These are phyloP conservation scores for Ehretia macrophylla DNA, from an alignment of 257 asterid genomes.

Conservation along the genomic window DNA sequence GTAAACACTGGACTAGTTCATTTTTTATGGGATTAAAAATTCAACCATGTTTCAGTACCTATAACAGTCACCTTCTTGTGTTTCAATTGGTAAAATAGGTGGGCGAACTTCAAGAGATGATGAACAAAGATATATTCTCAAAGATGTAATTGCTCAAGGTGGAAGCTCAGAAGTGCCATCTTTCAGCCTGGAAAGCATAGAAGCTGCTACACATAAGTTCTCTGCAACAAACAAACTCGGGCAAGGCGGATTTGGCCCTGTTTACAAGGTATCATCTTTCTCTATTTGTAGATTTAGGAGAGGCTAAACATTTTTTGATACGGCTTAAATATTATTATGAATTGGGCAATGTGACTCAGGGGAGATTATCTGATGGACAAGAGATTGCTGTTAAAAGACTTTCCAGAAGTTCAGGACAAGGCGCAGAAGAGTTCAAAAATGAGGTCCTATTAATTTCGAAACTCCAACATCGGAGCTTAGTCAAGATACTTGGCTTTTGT, in stretches of 20 bases:
- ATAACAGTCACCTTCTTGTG: too few species aligned
- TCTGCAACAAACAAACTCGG: constrained; percentile 29
- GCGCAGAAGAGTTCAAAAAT: constrained; percentile 28
- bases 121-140: too few species aligned
- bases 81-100: too few species aligned
- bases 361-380: constrained; percentile 5
- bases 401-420: constrained; percentile 12
- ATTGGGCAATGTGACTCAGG: background rate
- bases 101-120: too few species aligned
- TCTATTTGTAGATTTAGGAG: background rate
- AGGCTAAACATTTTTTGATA: background rate
- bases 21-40: too few species aligned
- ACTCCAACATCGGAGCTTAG: constrained; percentile 12
- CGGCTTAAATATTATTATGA: too few species aligned
- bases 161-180: constrained; percentile 13
- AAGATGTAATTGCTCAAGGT: background rate
- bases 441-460: constrained; percentile 14
- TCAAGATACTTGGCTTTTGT: constrained; percentile 8
- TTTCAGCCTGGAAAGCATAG: constrained; percentile 15
- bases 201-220: constrained; percentile 29
- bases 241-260: constrained; percentile 29
- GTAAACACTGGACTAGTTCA: too few species aligned
- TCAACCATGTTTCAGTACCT: too few species aligned
- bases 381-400: constrained; percentile 6
- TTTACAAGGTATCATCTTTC: background rate